Base-by-base conservation (phyloP, 192 early-diverging fungal genomes). In the Mortierella alpina region DNA sequence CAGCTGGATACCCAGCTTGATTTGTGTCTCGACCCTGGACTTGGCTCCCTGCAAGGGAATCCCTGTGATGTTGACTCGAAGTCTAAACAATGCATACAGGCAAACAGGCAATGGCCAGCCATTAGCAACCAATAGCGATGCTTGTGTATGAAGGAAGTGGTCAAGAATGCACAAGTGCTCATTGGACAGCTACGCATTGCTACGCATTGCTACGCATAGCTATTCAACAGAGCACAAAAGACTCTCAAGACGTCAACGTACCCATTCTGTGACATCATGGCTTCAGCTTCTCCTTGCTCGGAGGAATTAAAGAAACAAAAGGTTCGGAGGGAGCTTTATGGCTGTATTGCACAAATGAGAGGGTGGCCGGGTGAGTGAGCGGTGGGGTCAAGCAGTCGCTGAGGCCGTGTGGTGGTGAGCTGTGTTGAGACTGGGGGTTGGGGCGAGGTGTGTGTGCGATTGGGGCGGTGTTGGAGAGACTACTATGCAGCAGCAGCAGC, bases 11-110 rank as follows among this genome's bases (percentile, higher is more conserved):
- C 93, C 95, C 31, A 97, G 86, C 66, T 95, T 96, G 75, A 96
- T 96, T 84, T 97, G 97, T 20, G 97, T 98, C 84, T 98, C 96
- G 48, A 97, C 96, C 7, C 96, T 85, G 12, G 95, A 96, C 79
- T 96, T 95, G 41, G 93, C 93, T 52, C 89, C 89, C 48, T 77
- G 83, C 42, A 65, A 68, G 17, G 88, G 86, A 31, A 90, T 74
- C 22, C 89, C 89, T 20, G 76, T 80, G 58, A 80, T 72, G 58
- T 80, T 72, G 64, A 80, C 70, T 53, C 76, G 76, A 42, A 80
- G 70, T 46, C 76, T 80, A 52, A 31, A 31, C 31, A 31, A 31
- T 3, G 31, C 31, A 31, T 31, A 31, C 31, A 31, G 3, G 31
- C 31, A 31, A 31, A 31, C 31, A 31, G 3, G 31, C 31, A 31